phyloP scores from a whole-genome alignment of 1,139 yeast species.

The Geotrichum carabidarum region DNA sequence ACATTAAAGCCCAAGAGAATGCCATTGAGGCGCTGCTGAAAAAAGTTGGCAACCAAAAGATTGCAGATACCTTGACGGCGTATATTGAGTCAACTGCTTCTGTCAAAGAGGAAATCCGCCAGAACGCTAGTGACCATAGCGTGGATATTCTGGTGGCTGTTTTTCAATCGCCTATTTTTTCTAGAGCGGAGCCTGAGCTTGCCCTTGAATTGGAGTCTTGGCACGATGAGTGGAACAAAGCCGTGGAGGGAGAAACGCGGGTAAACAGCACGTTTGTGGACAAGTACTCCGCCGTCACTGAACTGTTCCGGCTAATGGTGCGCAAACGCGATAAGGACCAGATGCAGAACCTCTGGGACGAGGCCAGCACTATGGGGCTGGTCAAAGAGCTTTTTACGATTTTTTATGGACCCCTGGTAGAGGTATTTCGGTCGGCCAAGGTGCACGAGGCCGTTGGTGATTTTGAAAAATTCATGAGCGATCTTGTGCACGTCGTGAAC shows the following conservation, averaged over 20 bases:
- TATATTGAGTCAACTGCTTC: conserved; percentile 29
- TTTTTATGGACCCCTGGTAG: conserved; percentile 79
- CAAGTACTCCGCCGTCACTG: conserved; percentile 49
- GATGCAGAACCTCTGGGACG: conserved; percentile 75
- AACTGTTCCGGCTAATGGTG: conserved; percentile 58
- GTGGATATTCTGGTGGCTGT: conserved; percentile 26
- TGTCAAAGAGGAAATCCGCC: conserved; percentile 15
- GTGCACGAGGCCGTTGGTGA: conserved; percentile 71
- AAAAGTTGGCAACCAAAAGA: conserved; percentile 35
- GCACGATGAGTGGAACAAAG: conserved; percentile 41
- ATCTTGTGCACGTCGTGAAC: conserved; percentile 52
- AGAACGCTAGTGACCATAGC: conserved; percentile 27
- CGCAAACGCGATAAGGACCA: conserved; percentile 71
- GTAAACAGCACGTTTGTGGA: conserved; percentile 29
- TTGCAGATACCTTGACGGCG: conserved; percentile 30
- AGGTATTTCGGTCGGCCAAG: conserved; percentile 68
- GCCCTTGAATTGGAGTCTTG: conserved; percentile 28
- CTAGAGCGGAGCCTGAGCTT: conserved; percentile 19
- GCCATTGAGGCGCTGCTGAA: conserved; percentile 49
- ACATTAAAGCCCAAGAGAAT: conserved; percentile 59
- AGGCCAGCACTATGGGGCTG: conserved; percentile 67
- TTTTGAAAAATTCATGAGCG: conserved; percentile 68
- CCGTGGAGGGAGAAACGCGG: conserved; percentile 27
- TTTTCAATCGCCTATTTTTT: conserved; percentile 6
- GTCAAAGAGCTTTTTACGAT: conserved; percentile 68